Evolutionary conservation across 495 filamentous ascomycete genomes (phyloP), one percentile per base, ranked within the genome.

Genomic region (Hypoxylon trugodes): DNA sequence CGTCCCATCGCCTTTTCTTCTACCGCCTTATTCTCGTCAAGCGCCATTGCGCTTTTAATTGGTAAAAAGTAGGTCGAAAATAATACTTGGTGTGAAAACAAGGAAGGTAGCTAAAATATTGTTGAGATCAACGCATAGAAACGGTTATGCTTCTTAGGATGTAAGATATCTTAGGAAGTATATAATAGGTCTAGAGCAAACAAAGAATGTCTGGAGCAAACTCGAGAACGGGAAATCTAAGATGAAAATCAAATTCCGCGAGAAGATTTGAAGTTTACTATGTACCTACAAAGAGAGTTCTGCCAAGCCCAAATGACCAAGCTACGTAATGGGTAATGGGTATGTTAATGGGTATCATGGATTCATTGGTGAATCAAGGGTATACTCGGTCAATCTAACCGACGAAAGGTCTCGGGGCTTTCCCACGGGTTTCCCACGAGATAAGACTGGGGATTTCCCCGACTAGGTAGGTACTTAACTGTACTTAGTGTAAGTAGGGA

Each of bases 381-480:
- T n/a, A n/a, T n/a, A 19, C 22, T 22, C 13, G 33, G 6, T 47
- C 25, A 28, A 48, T 48, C 45, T 33, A 48, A 28, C 25, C 25
- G 9, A 45, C 19, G n/a, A 38, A 51, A 46, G 12, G 50, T n/a
- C 36, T 42, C 50, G 36, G 16, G 22, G 37, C 10, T 13, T 41
- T n/a, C n/a, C n/a, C 43, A n/a, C 10, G 22, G 18, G 30, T 19
- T 22, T 19, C 28, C 13, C 37, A n/a, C 24, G 42, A 43, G 54
- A 61, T 61, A 66, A 52, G 56, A 51, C 8, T 21, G 37, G 35
- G 50, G 33, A 50, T 45, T 66, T 30, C 56, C 56, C 43, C 33
- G 33, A 52, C 32, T 61, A 41, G 62, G 55, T 54, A 57, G 63
- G 57, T 52, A 42, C 25, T n/a, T n/a, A n/a, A n/a, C n/a, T n/a